A percentile compares a stretch with the other conserved stretches of the same genome.
Conservation (phyloP, 2,329 filamentous ascomycete genomes). For the Cercospora citrullina region DNA sequence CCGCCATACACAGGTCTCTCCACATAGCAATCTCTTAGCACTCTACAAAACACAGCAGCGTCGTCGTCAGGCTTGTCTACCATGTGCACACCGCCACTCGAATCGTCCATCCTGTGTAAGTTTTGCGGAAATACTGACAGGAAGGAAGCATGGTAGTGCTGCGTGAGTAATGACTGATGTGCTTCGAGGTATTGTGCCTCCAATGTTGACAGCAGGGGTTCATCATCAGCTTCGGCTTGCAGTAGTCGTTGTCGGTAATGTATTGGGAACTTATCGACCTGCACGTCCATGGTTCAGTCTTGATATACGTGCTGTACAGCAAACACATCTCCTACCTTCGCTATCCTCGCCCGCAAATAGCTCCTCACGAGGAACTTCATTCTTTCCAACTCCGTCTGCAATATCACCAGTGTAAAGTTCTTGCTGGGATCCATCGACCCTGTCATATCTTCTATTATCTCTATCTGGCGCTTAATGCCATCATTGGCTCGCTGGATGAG, state of each 20-base stretch:
- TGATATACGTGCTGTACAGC: neutral
- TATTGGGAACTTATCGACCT: constrained; percentile 73
- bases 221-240: constrained; percentile 35
- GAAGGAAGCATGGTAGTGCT: constrained; percentile 84
- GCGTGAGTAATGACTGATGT: constrained; percentile 80
- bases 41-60: constrained; percentile 78
- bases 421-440: constrained; percentile 84
- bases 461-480: constrained; percentile 30
- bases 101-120: constrained; percentile 85
- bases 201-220: constrained; percentile 62
- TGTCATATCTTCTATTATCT: constrained; percentile 59
- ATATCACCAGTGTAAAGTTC: constrained; percentile 89
- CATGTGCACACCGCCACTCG: constrained; percentile 87
- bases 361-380: constrained; percentile 89
- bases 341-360: constrained; percentile 78
- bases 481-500: constrained; percentile 57
- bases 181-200: constrained; percentile 81
- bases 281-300: constrained; percentile 36
- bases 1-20: constrained; percentile 55
- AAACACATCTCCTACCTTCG: constrained; percentile 56
- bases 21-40: constrained; percentile 63
- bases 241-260: constrained; percentile 62
- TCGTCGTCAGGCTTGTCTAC: constrained; percentile 82
- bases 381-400: constrained; percentile 93
- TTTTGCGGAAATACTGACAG: constrained; percentile 75